Conservation (phyloP, 306 rosid species). For the Begonia fuchsioides region DNA sequence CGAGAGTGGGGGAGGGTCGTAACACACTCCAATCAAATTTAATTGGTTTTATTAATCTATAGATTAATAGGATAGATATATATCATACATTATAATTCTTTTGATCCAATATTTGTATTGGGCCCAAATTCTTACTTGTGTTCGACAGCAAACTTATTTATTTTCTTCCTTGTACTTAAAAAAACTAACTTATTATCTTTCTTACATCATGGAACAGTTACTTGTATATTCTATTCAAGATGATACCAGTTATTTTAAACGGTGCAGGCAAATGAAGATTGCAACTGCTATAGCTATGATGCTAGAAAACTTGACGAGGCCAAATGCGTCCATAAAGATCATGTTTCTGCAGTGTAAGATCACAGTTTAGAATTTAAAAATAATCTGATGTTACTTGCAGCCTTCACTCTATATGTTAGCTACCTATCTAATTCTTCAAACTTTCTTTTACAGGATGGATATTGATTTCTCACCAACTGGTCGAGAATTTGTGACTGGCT, state of each 20-base stretch:
- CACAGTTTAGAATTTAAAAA: slow-evolving; percentile 1
- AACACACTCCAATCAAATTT: too few species aligned
- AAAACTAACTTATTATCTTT: too few species aligned
- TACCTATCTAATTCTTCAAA: not conserved
- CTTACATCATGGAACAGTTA: too few species aligned
- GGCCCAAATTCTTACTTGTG: too few species aligned
- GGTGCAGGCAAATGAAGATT: slow-evolving; percentile 84
- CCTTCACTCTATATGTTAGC: not conserved
- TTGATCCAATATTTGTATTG: too few species aligned
- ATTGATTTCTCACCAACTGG: slow-evolving; percentile 96
- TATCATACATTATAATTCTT: too few species aligned
- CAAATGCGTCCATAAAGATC: slow-evolving; percentile 81
- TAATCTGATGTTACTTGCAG: not conserved
- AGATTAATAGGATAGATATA: too few species aligned
- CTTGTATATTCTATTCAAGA: not conserved
- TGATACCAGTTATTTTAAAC: slow-evolving; percentile 5
- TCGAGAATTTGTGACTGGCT: slow-evolving; percentile 94
- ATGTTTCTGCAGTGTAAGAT: slow-evolving; percentile 88
- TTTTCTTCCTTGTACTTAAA: too few species aligned
- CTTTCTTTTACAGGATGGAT: slow-evolving; percentile 52
- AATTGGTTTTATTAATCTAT: too few species aligned
- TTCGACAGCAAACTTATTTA: too few species aligned
- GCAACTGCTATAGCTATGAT: slow-evolving; percentile 76
- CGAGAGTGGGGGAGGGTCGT: too few species aligned
- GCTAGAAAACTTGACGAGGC: slow-evolving; percentile 60